Base-by-base conservation (phyloP, 202 grass and related monocot genomes). In the Setaria viridis region DNA sequence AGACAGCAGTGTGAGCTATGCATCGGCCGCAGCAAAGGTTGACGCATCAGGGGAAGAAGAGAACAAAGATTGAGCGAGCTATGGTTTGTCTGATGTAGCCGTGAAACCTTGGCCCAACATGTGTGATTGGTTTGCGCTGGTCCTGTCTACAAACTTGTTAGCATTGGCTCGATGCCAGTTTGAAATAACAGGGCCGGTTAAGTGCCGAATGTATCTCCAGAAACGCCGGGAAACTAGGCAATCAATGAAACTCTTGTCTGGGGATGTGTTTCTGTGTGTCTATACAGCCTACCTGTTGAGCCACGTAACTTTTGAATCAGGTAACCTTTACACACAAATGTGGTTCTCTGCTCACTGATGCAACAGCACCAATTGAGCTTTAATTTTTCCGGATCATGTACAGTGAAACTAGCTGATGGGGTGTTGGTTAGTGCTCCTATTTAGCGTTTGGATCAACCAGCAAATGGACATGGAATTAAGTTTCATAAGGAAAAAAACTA, bases 1-100 rank as follows among this genome's bases (percentile, higher is more conserved):
- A 47, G 96, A 99, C 56, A 99, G 93, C 91, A 95, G 93, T n/a
- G 93, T 99, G 42, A 94, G 91, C 72, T 99, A 95, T 45, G 93
- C 96, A 10, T 99, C 93, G 3, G 93, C 91, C 6, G 93, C 82
- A 34, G 96, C 93, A 17, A 99, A 89, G 66, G 48, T 92, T n/a
- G 91, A 90, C 45, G 32, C 11, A 51, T 45, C 89, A 71, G 84
- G 20, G 15, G 80, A 59, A 58, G 85, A 84, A 48, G 81, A 33
- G 46, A 65, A 54, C 8, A 48, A 71, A 42, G 77, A 72, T 32
- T 91, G 70, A 84, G 33, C 17, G 12, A 62, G 45, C 32, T 39
- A 11, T 12, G n/a, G 13, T 29, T 55, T 62, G 51, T 29, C 30
- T 13, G 5, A 62, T 60, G 53, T 50, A 54, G 25, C 56, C 2